A percentile compares a stretch with the other conserved stretches of the same genome.
phyloP scores from a whole-genome alignment of 1,284 basidiomycete species.

The Termitomyces sp. region DNA sequence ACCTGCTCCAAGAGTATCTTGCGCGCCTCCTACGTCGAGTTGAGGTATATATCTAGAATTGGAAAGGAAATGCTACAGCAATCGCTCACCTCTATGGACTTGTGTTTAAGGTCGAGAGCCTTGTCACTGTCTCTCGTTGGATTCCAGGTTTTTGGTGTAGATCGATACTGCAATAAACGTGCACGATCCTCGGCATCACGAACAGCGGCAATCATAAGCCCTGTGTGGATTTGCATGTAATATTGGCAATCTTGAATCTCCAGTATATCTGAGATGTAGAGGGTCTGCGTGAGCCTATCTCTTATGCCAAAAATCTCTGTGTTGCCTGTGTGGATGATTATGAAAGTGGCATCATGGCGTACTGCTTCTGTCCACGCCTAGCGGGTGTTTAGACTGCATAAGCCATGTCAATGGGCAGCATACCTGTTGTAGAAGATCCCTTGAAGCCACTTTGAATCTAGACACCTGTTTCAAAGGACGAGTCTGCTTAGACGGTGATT shows the following conservation, averaged over 20 bases:
- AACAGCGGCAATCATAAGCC: constrained; percentile 11
- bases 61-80: too few relatives aligned
- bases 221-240: constrained; percentile 14
- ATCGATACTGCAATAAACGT: background rate
- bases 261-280: constrained; percentile 12
- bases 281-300: constrained; percentile 10
- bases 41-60: background rate
- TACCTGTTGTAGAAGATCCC: constrained; percentile 2
- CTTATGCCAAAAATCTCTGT: constrained; percentile 12
- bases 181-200: constrained; percentile 5
- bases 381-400: background rate
- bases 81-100: background rate
- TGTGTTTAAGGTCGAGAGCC: background rate
- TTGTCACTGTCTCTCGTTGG: background rate
- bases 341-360: constrained; percentile 10
- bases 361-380: constrained; percentile 14
- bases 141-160: background rate
- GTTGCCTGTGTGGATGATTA: constrained; percentile 12
- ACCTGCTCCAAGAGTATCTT: background rate
- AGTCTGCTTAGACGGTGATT: too few relatives aligned
- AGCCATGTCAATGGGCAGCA: background rate
- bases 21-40: background rate
- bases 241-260: background rate
- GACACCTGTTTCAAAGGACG: too few relatives aligned
- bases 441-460: background rate